phyloP scores from a whole-genome alignment of 371 early-diverging fungal genomes.

The Mucor ambiguus region DNA sequence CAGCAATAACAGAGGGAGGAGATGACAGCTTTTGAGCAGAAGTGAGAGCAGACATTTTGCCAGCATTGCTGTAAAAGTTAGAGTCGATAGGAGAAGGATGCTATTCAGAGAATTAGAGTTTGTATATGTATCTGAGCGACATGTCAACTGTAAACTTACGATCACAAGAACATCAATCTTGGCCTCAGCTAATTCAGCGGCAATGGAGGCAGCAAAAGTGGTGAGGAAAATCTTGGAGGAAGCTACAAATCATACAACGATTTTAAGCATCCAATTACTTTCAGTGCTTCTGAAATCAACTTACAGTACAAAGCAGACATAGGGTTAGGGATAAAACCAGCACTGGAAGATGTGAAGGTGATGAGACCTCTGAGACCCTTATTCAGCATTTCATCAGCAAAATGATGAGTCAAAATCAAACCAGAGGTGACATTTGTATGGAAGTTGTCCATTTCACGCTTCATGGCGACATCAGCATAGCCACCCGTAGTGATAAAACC shows the following conservation, averaged over 20 bases:
- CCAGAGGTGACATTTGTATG: conserved; percentile 60
- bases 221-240: conserved; percentile 64
- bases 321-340: conserved; percentile 61
- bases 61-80: conserved; percentile 63
- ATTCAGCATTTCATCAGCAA: conserved; percentile 50
- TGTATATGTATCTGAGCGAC: background rate
- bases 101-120: conserved; percentile 14
- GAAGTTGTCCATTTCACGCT: conserved; percentile 53
- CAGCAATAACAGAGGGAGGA: conserved; percentile 56
- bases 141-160: conserved; percentile 29
- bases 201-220: conserved; percentile 59
- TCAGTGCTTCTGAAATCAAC: background rate
- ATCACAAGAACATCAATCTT: conserved; percentile 65
- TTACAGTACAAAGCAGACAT: conserved; percentile 61
- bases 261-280: background rate
- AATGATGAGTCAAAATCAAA: conserved; percentile 55
- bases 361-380: conserved; percentile 48
- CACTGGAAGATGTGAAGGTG: conserved; percentile 63
- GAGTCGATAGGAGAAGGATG: conserved; percentile 67
- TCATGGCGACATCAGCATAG: conserved; percentile 48
- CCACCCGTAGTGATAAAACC: conserved; percentile 64
- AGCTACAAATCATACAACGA: conserved; percentile 18
- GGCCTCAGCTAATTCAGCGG: conserved; percentile 57
- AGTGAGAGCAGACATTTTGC: conserved; percentile 53
- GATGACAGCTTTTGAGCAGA: conserved; percentile 53